phyloP scores from a whole-genome alignment of 495 filamentous ascomycete genomes.

The Stereocaulon alpinum region DNA sequence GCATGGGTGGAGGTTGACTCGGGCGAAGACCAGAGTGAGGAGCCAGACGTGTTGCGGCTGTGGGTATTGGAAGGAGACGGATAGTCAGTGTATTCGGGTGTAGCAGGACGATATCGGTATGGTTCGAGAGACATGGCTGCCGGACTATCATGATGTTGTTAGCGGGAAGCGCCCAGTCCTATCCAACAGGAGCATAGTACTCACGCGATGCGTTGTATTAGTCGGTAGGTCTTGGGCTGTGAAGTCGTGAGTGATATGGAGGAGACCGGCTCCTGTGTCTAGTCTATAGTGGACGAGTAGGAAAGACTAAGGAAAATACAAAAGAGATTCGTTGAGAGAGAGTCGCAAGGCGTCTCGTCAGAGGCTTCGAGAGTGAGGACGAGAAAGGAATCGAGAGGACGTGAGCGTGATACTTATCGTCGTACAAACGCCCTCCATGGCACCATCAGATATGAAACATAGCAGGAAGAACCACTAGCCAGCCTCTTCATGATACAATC shows the following conservation, averaged over 20 bases:
- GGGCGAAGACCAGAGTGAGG: conserved; percentile 57
- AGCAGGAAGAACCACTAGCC: conserved; percentile 3
- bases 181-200: neutral
- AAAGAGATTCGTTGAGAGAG: conserved; percentile 23
- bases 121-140: conserved; percentile 38
- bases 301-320: conserved; percentile 15
- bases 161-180: neutral
- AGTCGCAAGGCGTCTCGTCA: conserved; percentile 18
- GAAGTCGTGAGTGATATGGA: neutral
- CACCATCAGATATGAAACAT: conserved; percentile 20
- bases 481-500: neutral
- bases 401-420: conserved; percentile 23
- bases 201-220: conserved; percentile 5
- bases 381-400: conserved; percentile 15
- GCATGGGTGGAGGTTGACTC: conserved; percentile 61
- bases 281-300: conserved; percentile 18
- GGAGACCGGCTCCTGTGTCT: conserved; percentile 24
- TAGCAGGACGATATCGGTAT: conserved; percentile 38
- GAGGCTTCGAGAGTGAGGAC: conserved; percentile 11
- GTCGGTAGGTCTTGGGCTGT: conserved; percentile 11
- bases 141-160: conserved; percentile 1
- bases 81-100: conserved; percentile 32
- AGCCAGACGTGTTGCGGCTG: conserved; percentile 37
- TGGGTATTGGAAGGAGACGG: conserved; percentile 31
- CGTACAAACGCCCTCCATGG: conserved; percentile 7